A percentile compares a stretch with the other conserved stretches of the same genome.
These are phyloP conservation scores for Geopyxis carbonaria DNA, from an alignment of 495 filamentous ascomycete species.

Conservation along the genomic window DNA sequence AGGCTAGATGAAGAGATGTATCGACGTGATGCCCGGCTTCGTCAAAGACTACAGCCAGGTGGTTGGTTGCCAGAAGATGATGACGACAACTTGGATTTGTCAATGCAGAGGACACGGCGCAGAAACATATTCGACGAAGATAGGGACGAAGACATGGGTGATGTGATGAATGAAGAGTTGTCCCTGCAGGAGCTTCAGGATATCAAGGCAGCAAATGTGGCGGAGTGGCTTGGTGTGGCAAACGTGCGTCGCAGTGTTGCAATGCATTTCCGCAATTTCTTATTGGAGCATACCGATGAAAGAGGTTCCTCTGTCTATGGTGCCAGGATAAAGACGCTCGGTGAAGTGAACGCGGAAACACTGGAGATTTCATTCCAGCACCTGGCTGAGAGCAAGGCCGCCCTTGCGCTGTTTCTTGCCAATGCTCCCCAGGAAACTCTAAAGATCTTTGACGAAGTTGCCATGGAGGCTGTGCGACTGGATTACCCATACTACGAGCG, in stretches of 20 bases:
- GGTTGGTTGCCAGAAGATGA: conserved; percentile 84
- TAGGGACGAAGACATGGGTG: conserved; percentile 65
- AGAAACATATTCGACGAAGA: conserved; percentile 80
- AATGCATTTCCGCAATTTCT: conserved; percentile 89
- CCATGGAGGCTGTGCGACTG: conserved; percentile 84
- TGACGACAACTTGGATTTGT: conserved; percentile 68
- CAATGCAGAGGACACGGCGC: conserved; percentile 61
- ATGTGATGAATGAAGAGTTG: conserved; percentile 88
- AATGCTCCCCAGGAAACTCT: conserved; percentile 88
- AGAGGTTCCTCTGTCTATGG: conserved; percentile 83
- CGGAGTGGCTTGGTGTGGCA: conserved; percentile 85
- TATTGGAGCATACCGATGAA: conserved; percentile 87
- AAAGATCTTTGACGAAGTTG: conserved; percentile 91
- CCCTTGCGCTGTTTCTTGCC: conserved; percentile 90
- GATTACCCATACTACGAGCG: conserved; percentile 96
- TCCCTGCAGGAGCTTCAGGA: conserved; percentile 82
- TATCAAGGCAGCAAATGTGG: conserved; percentile 79
- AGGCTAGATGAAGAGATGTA: conserved; percentile 71
- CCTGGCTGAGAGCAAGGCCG: conserved; percentile 74
- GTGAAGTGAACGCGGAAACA: conserved; percentile 90
- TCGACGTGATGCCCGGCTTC: conserved; percentile 64
- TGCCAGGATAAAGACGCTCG: conserved; percentile 75
- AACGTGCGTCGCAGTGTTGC: conserved; percentile 86
- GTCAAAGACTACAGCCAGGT: conserved; percentile 55
- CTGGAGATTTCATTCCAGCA: conserved; percentile 94